Evolutionary conservation across 768 basidiomycete species (phyloP), one percentile per base, ranked within the genome.

Genomic region (Pisolithus sp.): DNA sequence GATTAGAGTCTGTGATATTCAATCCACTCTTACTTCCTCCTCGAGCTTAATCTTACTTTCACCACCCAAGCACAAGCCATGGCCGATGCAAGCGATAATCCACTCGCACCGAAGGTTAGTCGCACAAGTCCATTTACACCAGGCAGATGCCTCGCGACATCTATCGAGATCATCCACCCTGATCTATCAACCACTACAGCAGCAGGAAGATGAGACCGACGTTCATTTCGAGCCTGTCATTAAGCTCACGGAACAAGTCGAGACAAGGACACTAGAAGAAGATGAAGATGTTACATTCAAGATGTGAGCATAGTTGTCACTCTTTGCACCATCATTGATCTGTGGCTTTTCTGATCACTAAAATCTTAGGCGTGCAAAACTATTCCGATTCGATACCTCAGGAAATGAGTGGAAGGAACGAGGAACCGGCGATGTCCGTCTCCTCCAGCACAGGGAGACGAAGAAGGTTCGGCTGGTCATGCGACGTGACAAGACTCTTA

Each of bases 401-500:
- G 75, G 81, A 46, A 75, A 81, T 48, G 95, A 98, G 73, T 99
- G 96, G 96, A 99, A 99, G 70, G 96, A 99, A 74, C 76, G 96
- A 31, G 95, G 95, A 38, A 98, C 94, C 15, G 95, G 95, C 43
- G 93, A 95, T 68, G 93, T 92, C 58, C 87, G 92, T 68, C 79
- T 99, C 51, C 83, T 99, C 57, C 75, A 82, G 61, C 90, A 96
- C 77, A 92, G 87, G 71, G 82, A 83, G 65, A 86, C 85, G 46
- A 85, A 86, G 77, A 97, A 94, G 73, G 79, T 95, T 64, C 82
- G 96, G 56, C 81, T 99, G 56, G 93, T 99, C 68, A 99, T 99
- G 96, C 80, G 95, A 74, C 89, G 96, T 71, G 96, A 99, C 80
- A 97, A 97, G 84, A 99, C 96, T 45, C 79, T 93, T 72, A 98